Evolutionary conservation across 176 grass and related monocot genomes (phyloP), one percentile per base, ranked within the genome.

Genomic region (Urochloa ruziziensis): DNA sequence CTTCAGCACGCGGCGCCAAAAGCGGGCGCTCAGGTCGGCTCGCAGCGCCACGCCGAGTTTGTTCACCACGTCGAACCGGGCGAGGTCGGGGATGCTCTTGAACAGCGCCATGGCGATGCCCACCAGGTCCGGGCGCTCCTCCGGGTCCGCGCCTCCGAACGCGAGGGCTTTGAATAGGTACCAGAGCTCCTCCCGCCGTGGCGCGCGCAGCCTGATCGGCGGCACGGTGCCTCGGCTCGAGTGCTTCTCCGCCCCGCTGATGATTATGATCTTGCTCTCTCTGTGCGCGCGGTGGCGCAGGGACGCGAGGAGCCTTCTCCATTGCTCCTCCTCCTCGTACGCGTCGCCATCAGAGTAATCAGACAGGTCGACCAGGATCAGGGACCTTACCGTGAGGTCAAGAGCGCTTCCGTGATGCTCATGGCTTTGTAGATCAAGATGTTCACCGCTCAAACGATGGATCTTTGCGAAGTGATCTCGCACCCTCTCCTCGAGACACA

Each of bases 101-200:
- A 21, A 67, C 7, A 40, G 6, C 33, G 33, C 33, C 46, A 49
- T 23, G 28, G 70, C 70, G 28, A 73, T 19, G 1, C 46, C 4
- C 8, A 24, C 21, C 5, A 76, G 53, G 3, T 39, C 73, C 34
- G 35, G 23, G 47, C 13, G 25, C 1, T 82, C 68, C 1, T 25
- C 29, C 4, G 67, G 67, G 40, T 73, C 21, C 6, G 28, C 14
- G 14, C 58, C 39, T 0, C 75, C 58, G 37, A 78, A 78, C 23
- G 39, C 9, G 13, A 78, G 24, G 0, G 58, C 25, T 14, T 23
- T 61, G 54, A 82, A 73, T 2, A 82, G 8, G 67, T 73, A 73
- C 80, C 53, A 82, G 37, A 48, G 21, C 75, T 78, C 75, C 58
- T 78, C 75, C n/a, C n/a, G n/a, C n/a, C n/a, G n/a, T n/a, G n/a